These are phyloP conservation scores for Pseudogymnoascus destructans DNA, from an alignment of 2,329 filamentous ascomycete genomes.

Conservation along the genomic window DNA sequence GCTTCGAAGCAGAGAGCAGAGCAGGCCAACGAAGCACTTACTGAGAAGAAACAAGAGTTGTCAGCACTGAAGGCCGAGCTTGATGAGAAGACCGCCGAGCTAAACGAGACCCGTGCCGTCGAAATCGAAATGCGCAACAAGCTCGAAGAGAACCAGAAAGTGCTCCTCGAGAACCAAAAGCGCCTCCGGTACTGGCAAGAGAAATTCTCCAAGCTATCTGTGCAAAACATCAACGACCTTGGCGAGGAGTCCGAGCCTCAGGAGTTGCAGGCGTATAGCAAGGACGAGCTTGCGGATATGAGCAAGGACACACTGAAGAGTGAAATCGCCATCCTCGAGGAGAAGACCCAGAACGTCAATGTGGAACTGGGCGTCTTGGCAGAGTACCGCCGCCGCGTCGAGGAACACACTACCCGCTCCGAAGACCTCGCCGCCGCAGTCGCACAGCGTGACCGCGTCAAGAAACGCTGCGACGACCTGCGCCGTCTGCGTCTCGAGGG, in stretches of 20 bases:
- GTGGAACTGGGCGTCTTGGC: constrained; percentile 82
- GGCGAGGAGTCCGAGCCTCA: constrained; percentile 40
- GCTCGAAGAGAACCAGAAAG: constrained; percentile 90
- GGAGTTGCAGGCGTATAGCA: constrained; percentile 65
- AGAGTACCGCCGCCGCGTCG: constrained; percentile 75
- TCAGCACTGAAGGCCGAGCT: constrained; percentile 68
- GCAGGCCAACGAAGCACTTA: constrained; percentile 66
- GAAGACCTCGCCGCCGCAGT: constrained; percentile 73
- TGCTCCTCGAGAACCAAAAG: constrained; percentile 73
- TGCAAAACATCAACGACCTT: constrained; percentile 70
- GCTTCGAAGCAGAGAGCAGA: constrained; percentile 62
- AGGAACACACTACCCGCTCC: constrained; percentile 70
- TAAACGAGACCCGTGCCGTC: constrained; percentile 76
- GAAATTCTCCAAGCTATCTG: constrained; percentile 68
- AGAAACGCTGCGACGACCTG: constrained; percentile 85
- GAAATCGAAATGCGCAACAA: constrained; percentile 99
- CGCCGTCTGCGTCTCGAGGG: constrained; percentile 81
- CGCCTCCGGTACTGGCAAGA: constrained; percentile 77
- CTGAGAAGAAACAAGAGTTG: constrained; percentile 69
- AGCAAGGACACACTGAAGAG: constrained; percentile 51
- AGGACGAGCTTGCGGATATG: constrained; percentile 54
- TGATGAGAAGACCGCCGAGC: constrained; percentile 70
- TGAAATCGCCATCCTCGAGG: constrained; percentile 52
- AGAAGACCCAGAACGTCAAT: constrained; percentile 69
- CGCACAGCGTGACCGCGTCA: constrained; percentile 66